Conservation (phyloP, 148 eudicot genomes). For the Nepenthes mirabilis region DNA sequence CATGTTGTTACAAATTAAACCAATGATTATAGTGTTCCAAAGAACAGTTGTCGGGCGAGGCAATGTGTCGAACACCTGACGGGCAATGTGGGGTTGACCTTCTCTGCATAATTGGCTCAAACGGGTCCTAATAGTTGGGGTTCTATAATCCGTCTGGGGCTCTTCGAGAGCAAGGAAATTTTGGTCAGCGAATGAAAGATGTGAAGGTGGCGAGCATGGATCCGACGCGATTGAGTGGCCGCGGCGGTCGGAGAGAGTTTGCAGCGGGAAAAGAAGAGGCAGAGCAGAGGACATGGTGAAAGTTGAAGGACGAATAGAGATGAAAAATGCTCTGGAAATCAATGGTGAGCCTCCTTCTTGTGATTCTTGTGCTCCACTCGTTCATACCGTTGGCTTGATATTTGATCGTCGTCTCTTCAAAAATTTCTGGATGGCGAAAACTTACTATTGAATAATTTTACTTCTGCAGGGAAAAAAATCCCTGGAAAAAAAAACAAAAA, state of each 20-base stretch:
- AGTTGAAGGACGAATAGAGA: no score
- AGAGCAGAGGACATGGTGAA: background rate
- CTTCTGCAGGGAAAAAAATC: no score
- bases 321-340: no score
- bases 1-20: slow-evolving; percentile 66
- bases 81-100: slow-evolving; percentile 57
- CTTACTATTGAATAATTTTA: no score
- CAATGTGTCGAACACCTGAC: slow-evolving; percentile 75
- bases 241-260: background rate
- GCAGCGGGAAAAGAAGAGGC: background rate
- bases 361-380: no score
- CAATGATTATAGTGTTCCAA: slow-evolving; percentile 86
- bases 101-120: slow-evolving; percentile 54
- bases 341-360: no score
- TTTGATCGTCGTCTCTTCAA: no score
- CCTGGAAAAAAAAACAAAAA: no score
- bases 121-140: slow-evolving; percentile 54
- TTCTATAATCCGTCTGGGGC: background rate
- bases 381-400: no score
- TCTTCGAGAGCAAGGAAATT: background rate
- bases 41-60: slow-evolving; percentile 68
- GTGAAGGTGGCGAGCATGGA: background rate
- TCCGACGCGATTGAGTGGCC: background rate
- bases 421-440: no score
- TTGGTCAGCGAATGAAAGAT: background rate